phyloP scores from a whole-genome alignment of 306 rosid genomes.

The Fragaria ananassa region DNA sequence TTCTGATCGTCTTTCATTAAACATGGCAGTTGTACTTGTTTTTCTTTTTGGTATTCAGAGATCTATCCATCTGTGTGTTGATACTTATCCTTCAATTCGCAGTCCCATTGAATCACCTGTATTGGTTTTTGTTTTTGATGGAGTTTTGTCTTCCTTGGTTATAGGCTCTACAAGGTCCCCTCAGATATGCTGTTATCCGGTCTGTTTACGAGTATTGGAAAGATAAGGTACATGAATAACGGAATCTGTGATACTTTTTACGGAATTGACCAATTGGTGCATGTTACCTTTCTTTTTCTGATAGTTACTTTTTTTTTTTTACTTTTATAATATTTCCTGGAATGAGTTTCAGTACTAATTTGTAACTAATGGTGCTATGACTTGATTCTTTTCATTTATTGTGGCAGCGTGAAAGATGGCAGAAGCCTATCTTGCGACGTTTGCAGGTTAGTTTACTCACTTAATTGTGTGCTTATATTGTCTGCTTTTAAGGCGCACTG shows the following conservation, averaged over 20 bases:
- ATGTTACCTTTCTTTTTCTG: neutral
- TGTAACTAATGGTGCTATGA: neutral
- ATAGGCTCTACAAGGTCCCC: constrained; percentile 63
- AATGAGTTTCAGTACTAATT: neutral
- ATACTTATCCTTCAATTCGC: neutral
- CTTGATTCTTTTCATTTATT: constrained; percentile 6
- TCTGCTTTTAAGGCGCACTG: neutral
- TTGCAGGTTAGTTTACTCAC: constrained; percentile 43
- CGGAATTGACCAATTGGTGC: neutral
- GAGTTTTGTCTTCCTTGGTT: constrained; percentile 26
- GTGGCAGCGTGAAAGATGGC: constrained; percentile 60
- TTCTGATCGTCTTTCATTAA: neutral
- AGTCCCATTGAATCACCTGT: constrained; percentile 8
- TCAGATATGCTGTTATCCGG: constrained; percentile 57
- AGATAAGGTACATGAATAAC: constrained; percentile 64
- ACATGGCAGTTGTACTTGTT: neutral
- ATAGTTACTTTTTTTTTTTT: neutral
- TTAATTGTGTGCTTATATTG: neutral
- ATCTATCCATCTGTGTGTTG: neutral
- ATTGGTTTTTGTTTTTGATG: neutral
- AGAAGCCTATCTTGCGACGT: constrained; percentile 53
- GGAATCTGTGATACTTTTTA: neutral
- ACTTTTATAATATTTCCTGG: neutral
- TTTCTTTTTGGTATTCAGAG: neutral
- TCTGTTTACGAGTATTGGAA: constrained; percentile 77